Conservation (phyloP, 768 basidiomycete species). For the Crucibulum laeve region DNA sequence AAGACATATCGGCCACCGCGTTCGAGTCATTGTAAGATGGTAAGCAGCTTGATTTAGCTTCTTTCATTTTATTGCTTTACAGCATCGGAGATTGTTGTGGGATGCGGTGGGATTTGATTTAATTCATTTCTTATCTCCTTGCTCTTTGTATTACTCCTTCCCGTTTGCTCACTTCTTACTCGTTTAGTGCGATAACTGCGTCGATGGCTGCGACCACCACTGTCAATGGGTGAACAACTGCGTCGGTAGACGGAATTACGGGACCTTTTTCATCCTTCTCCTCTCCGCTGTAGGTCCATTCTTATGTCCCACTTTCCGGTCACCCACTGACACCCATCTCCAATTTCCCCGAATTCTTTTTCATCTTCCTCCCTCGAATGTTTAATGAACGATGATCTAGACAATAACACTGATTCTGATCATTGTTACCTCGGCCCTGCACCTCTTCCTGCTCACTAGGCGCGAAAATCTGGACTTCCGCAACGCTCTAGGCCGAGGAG, state of each 20-base stretch:
- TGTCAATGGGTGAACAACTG: constrained; percentile 95
- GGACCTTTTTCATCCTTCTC: constrained; percentile 87
- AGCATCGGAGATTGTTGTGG: neutral
- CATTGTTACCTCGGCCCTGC: constrained; percentile 79
- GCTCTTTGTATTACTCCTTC: neutral
- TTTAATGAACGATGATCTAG: constrained; percentile 27
- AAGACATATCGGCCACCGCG: constrained; percentile 89
- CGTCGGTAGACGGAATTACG: constrained; percentile 92
- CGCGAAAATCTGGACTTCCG: constrained; percentile 43
- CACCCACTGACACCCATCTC: constrained; percentile 8
- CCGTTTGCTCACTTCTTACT: neutral
- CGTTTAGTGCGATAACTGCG: constrained; percentile 90
- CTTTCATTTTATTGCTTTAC: too few relatives aligned
- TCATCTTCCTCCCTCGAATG: constrained; percentile 1
- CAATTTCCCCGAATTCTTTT: constrained; percentile 1
- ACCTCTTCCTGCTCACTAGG: constrained; percentile 66
- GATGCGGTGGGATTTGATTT: neutral
- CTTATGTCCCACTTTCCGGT: constrained; percentile 3
- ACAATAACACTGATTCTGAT: constrained; percentile 71
- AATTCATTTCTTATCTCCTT: neutral
- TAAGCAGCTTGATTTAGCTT: constrained; percentile 26
- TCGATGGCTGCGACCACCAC: constrained; percentile 92
- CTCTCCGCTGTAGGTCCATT: constrained; percentile 58
- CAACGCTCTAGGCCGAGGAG: constrained; percentile 43
- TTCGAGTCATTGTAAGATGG: constrained; percentile 95